phyloP scores from a whole-genome alignment of 176 grass and related monocot genomes.

The Areca catechu region DNA sequence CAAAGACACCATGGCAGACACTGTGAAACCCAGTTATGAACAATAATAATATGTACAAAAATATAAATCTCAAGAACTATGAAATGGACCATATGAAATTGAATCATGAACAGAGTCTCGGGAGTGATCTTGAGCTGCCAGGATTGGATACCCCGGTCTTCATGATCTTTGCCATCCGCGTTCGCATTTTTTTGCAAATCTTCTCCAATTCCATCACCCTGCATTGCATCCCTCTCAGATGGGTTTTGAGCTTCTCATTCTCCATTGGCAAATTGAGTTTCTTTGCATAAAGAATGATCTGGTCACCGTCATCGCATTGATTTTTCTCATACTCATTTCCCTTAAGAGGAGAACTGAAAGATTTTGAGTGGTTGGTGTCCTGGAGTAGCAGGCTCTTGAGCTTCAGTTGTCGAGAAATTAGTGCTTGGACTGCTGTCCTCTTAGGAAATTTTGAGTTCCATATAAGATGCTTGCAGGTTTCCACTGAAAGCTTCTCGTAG shows the following conservation, averaged over 20 bases:
- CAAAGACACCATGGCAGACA: neutral
- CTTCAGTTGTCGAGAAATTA: conserved; percentile 71
- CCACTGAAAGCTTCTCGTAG: conserved; percentile 88
- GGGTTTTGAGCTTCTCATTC: conserved; percentile 78
- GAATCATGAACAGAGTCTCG: conserved; percentile 89
- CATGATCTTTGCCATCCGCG: conserved; percentile 68
- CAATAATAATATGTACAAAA: conserved; percentile 36
- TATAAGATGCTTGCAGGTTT: conserved; percentile 77
- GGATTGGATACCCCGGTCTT: conserved; percentile 27
- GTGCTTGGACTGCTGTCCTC: conserved; percentile 70
- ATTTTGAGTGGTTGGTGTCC: conserved; percentile 33
- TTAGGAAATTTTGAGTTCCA: conserved; percentile 56
- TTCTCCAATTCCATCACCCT: conserved; percentile 89
- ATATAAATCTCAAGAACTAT: neutral
- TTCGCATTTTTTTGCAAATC: conserved; percentile 69
- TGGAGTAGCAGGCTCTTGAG: conserved; percentile 67
- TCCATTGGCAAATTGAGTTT: conserved; percentile 57
- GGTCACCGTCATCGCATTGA: conserved; percentile 15
- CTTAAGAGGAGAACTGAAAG: neutral
- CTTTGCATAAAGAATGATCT: conserved; percentile 69
- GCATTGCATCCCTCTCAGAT: conserved; percentile 79
- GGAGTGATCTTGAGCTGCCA: conserved; percentile 45
- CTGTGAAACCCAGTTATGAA: conserved; percentile 15
- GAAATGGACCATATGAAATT: neutral
- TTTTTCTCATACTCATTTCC: conserved; percentile 5